These are phyloP conservation scores for Ambrosia hybrid DNA, from an alignment of 140 eudicot species.

Conservation along the genomic window DNA sequence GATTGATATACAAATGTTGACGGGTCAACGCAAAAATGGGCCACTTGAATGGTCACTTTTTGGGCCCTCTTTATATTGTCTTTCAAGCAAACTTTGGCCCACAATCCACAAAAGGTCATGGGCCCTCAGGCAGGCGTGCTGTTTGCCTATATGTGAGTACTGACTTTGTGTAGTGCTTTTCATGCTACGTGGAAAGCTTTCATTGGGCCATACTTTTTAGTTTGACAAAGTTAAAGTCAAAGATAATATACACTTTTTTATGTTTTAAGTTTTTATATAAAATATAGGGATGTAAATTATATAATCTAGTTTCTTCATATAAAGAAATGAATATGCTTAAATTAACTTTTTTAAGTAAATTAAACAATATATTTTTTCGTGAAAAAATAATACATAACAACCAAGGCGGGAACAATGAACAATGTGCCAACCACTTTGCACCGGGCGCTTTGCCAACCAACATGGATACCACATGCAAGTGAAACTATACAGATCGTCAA, in stretches of 20 bases:
- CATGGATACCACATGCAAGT: too few relatives aligned
- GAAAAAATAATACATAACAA: too few relatives aligned
- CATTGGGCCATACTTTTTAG: constrained; percentile 1
- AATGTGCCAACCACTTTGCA: too few relatives aligned
- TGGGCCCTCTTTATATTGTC: constrained; percentile 27
- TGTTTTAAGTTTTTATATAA: not conserved
- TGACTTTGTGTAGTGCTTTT: constrained; percentile 25
- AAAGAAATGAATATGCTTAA: not conserved
- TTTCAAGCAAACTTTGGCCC: constrained; percentile 28
- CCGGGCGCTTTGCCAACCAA: too few relatives aligned
- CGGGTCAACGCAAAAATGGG: not conserved
- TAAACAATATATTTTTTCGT: too few relatives aligned
- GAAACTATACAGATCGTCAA: not conserved
- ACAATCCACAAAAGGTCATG: constrained; percentile 7
- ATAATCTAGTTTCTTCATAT: not conserved
- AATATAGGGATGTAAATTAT: not conserved
- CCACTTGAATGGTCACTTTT: constrained; percentile 9
- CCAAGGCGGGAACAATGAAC: too few relatives aligned
- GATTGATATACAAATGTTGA: not conserved
- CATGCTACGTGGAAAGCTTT: constrained; percentile 17
- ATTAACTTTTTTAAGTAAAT: not conserved
- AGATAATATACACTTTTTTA: not conserved
- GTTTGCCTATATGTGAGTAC: constrained; percentile 9
- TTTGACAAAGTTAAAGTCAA: not conserved
- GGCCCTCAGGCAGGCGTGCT: constrained; percentile 22